A percentile compares a stretch with the other conserved stretches of the same genome.
phyloP scores from a whole-genome alignment of 139 green algal species.

The Picocystis salinarum region DNA sequence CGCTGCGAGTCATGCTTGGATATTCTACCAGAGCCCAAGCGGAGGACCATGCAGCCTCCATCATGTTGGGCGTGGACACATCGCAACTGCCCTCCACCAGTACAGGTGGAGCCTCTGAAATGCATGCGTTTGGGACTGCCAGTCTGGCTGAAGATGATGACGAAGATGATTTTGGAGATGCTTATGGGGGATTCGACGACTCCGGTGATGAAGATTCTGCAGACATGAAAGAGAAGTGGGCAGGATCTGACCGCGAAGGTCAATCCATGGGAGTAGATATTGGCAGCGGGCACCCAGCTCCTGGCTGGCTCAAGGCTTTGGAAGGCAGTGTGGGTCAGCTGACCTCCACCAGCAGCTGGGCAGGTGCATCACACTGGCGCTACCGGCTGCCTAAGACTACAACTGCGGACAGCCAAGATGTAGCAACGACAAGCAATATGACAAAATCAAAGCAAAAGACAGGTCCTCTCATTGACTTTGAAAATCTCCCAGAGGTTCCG shows the following conservation, averaged over 20 bases:
- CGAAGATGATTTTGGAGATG: neutral
- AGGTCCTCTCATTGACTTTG: conserved; percentile 51
- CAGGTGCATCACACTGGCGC: conserved; percentile 37
- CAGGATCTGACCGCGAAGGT: no score
- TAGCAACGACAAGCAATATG: conserved; percentile 1
- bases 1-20: no score
- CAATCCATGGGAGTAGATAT: no score
- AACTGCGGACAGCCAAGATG: conserved; percentile 3
- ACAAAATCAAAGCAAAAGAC: conserved; percentile 5
- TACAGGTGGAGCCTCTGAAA: no score
- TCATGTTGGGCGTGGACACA: no score
- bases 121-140: no score
- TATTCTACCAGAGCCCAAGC: no score
- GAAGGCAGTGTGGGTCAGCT: neutral
- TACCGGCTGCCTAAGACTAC: conserved; percentile 14
- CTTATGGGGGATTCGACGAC: neutral
- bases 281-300: no score
- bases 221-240: neutral
- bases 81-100: no score
- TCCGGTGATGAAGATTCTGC: neutral
- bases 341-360: conserved; percentile 16
- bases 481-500: conserved; percentile 20
- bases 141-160: no score
- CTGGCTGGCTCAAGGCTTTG: neutral
- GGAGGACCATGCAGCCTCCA: no score